phyloP scores from a whole-genome alignment of 2,329 filamentous ascomycete genomes.

The Hymenotorrendiella dingleyae region DNA sequence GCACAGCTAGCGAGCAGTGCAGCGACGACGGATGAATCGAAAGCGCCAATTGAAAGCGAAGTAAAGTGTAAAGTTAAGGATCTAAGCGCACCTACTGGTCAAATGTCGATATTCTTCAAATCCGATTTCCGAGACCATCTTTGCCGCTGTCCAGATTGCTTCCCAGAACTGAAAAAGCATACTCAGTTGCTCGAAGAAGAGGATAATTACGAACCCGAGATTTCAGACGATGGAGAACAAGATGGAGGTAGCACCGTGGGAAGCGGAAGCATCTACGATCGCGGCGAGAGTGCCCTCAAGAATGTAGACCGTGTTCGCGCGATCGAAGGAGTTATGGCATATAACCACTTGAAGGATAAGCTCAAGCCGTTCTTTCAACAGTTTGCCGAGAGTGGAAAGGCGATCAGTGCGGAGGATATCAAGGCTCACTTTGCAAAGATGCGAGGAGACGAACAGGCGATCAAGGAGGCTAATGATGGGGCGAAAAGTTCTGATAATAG shows the following conservation, averaged over 20 bases:
- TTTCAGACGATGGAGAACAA: conserved; percentile 60
- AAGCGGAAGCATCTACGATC: conserved; percentile 79
- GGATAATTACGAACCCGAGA: conserved; percentile 85
- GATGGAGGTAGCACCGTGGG: conserved; percentile 55
- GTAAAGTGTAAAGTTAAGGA: conserved; percentile 53
- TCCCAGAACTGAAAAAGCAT: conserved; percentile 62
- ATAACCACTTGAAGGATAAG: conserved; percentile 92
- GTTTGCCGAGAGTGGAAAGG: conserved; percentile 84
- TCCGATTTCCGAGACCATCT: conserved; percentile 73
- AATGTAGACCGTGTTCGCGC: conserved; percentile 89
- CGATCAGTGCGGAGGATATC: conserved; percentile 90
- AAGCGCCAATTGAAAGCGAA: conserved; percentile 9
- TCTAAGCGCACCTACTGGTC: conserved; percentile 48
- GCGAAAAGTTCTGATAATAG: conserved; percentile 32
- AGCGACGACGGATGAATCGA: conserved; percentile 9
- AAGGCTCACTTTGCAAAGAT: conserved; percentile 94
- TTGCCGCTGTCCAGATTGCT: conserved; percentile 80
- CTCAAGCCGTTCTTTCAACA: conserved; percentile 92
- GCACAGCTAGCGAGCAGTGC: conserved; percentile 9
- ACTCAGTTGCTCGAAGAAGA: conserved; percentile 89
- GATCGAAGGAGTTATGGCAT: conserved; percentile 96
- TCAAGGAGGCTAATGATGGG: conserved; percentile 26
- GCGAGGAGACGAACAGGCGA: conserved; percentile 69
- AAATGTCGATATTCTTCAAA: conserved; percentile 78
- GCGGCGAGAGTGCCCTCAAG: conserved; percentile 85